These are phyloP conservation scores for Vitis labrusca DNA, from an alignment of 164 flowering plant genomes.

Conservation along the genomic window DNA sequence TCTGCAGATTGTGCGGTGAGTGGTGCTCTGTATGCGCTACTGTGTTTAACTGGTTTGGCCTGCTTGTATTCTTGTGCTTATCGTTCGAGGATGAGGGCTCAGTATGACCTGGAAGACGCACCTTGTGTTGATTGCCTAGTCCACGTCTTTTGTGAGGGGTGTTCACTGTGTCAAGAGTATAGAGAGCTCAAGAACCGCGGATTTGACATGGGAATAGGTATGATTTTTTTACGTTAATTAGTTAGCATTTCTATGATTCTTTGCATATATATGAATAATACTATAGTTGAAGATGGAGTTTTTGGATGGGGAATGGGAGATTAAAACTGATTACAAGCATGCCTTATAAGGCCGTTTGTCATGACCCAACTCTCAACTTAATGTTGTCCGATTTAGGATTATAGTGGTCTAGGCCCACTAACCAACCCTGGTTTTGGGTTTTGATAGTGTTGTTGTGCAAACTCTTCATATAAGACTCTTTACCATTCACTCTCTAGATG, in stretches of 20 bases:
- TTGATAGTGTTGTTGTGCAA: too few relatives aligned
- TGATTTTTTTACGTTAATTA: too few relatives aligned
- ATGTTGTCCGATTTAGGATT: too few relatives aligned
- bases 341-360: too few relatives aligned
- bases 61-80: conserved; percentile 52
- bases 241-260: not conserved
- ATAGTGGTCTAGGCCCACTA: not conserved
- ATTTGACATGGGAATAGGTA: conserved; percentile 47
- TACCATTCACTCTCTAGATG: too few relatives aligned
- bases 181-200: conserved; percentile 45
- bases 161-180: conserved; percentile 54
- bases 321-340: too few relatives aligned
- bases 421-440: not conserved
- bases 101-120: conserved; percentile 36
- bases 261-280: too few relatives aligned
- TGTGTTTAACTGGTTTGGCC: conserved; percentile 25
- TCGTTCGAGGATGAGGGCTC: conserved; percentile 39
- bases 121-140: conserved; percentile 51
- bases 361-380: too few relatives aligned
- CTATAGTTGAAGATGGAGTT: too few relatives aligned
- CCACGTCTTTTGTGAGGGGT: conserved; percentile 40
- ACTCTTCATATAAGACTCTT: too few relatives aligned
- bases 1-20: conserved; percentile 36
- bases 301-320: too few relatives aligned
- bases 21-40: conserved; percentile 31